phyloP scores from a whole-genome alignment of 495 filamentous ascomycete species.

The Penicillium robsamsonii region DNA sequence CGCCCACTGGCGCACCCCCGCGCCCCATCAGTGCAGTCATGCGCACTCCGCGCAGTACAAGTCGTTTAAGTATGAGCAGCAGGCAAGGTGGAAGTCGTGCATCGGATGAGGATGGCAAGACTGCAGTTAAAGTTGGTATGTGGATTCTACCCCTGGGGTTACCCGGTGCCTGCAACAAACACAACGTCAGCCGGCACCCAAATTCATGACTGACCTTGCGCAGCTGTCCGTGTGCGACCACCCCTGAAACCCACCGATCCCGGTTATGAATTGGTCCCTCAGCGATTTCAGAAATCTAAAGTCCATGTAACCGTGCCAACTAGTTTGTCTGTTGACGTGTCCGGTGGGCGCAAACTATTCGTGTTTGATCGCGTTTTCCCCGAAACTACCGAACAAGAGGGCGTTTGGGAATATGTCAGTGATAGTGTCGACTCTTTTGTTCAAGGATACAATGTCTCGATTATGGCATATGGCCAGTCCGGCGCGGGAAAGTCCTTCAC shows the following conservation, averaged over 20 bases:
- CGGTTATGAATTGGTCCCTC: conserved; percentile 90
- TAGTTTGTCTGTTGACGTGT: conserved; percentile 81
- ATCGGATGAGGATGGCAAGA: conserved; percentile 91
- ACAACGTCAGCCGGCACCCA: neutral
- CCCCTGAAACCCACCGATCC: conserved; percentile 81
- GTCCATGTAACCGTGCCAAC: conserved; percentile 83
- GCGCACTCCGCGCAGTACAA: conserved; percentile 75
- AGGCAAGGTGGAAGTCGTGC: conserved; percentile 78
- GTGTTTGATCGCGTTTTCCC: conserved; percentile 94
- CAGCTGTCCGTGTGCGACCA: conserved; percentile 92
- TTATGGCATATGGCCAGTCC: conserved; percentile 98
- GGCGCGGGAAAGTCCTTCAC: conserved; percentile 99
- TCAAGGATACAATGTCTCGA: conserved; percentile 97
- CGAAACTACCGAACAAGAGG: conserved; percentile 79
- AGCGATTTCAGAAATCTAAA: conserved; percentile 91
- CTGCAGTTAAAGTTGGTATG: conserved; percentile 99
- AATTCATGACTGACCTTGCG: conserved; percentile 12
- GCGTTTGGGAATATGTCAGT: conserved; percentile 90
- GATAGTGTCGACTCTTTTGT: conserved; percentile 90
- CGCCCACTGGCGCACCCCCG: conserved; percentile 55
- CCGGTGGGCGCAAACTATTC: conserved; percentile 90
- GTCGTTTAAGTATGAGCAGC: conserved; percentile 86
- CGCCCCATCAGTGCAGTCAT: conserved; percentile 87
- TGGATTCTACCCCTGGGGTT: conserved; percentile 28
- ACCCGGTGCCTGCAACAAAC: conserved; percentile 13